phyloP scores from a whole-genome alignment of 169 alveolate species.

The Amoebophrya sp. region DNA sequence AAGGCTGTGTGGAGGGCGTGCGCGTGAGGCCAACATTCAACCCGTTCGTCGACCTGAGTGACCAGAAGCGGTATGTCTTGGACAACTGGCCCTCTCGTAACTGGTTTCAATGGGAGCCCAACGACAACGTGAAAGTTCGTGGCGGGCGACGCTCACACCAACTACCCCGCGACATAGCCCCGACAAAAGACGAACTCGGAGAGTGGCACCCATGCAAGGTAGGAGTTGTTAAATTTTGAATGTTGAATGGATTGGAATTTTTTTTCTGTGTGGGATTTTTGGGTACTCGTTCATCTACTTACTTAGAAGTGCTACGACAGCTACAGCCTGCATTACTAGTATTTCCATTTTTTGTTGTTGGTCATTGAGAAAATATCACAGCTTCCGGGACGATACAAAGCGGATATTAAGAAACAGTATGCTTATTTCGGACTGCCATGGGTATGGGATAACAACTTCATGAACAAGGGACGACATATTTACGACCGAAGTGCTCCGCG shows the following conservation, averaged over 20 bases:
- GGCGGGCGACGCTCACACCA: slow-evolving; percentile 69
- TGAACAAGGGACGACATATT: slow-evolving; percentile 61
- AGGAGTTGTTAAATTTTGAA: slow-evolving; percentile 39
- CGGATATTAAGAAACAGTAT: slow-evolving; percentile 71
- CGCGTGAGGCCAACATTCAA: slow-evolving; percentile 70
- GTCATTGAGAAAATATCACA: no score
- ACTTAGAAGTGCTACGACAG: not conserved
- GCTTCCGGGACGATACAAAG: slow-evolving; percentile 62
- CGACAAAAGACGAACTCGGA: slow-evolving; percentile 75
- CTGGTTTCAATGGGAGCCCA: slow-evolving; percentile 70
- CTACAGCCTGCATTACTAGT: slow-evolving; percentile 37
- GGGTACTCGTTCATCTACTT: not conserved
- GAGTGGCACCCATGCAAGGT: slow-evolving; percentile 74
- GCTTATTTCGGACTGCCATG: slow-evolving; percentile 62
- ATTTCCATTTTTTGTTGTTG: slow-evolving; percentile 42
- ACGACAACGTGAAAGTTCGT: slow-evolving; percentile 59
- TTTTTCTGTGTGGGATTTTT: not conserved
- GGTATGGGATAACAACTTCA: slow-evolving; percentile 69
- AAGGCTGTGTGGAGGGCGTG: slow-evolving; percentile 64
- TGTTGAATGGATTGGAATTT: not conserved
- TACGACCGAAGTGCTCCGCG: slow-evolving; percentile 70
- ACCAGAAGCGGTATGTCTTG: slow-evolving; percentile 64
- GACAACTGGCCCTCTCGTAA: slow-evolving; percentile 77
- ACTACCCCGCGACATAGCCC: slow-evolving; percentile 64
- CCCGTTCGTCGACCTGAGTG: slow-evolving; percentile 68